Percentiles rank a stretch among this genome's conserved stretches.
Evolutionary conservation across 1,284 basidiomycete genomes (phyloP).

Genomic region (Papiliotrema flavescens): DNA sequence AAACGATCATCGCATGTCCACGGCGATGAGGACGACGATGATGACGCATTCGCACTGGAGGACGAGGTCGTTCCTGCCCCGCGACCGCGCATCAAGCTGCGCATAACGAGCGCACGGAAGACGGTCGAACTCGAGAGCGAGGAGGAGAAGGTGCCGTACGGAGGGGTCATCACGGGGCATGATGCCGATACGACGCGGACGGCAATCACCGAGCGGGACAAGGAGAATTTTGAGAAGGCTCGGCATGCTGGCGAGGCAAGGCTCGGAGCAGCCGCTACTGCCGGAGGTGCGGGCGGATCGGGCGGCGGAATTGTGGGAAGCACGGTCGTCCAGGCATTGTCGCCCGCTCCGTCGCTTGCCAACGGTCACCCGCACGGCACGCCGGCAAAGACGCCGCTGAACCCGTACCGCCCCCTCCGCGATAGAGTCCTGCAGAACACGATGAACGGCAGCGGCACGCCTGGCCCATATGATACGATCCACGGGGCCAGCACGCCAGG

Average conservation of each 20-base stretch:
- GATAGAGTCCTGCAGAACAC: slow-evolving; percentile 39
- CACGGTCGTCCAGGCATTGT: not conserved
- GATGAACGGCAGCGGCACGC: slow-evolving; percentile 13
- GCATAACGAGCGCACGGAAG: slow-evolving; percentile 23
- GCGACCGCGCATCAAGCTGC: slow-evolving; percentile 20
- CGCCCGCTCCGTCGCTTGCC: slow-evolving; percentile 13
- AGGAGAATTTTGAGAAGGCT: slow-evolving; percentile 70
- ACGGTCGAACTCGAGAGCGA: slow-evolving; percentile 37
- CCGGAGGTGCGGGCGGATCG: slow-evolving; percentile 5
- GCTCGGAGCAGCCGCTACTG: slow-evolving; percentile 34
- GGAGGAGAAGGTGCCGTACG: slow-evolving; percentile 59
- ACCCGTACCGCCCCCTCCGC: slow-evolving; percentile 33
- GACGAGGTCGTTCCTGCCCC: not conserved
- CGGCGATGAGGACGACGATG: not conserved
- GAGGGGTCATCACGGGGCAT: slow-evolving; percentile 66
- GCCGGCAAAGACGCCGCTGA: not conserved
- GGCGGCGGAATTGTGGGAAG: too few species aligned
- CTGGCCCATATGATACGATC: not conserved
- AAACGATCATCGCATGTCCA: not conserved
- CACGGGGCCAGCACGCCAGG: slow-evolving; percentile 2
- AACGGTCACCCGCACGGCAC: not conserved
- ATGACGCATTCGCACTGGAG: not conserved
- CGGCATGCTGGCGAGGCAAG: slow-evolving; percentile 63
- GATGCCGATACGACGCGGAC: slow-evolving; percentile 77
- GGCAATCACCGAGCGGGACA: slow-evolving; percentile 63